phyloP scores from a whole-genome alignment of 1,139 yeast genomes.

The Candida tetrigidarum region DNA sequence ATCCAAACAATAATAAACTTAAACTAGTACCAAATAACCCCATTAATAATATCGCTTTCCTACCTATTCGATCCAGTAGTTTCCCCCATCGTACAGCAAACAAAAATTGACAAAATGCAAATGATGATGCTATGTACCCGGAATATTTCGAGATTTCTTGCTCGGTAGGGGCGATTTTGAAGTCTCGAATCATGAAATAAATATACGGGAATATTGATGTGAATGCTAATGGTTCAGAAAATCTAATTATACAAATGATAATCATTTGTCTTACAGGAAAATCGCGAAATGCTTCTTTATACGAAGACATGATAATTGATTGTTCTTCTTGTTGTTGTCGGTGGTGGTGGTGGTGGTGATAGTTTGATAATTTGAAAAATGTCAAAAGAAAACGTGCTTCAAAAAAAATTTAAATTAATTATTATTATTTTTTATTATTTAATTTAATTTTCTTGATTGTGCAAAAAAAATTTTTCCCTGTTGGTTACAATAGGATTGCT shows the following conservation, averaged over 20 bases:
- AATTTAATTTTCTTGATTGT: too few relatives aligned
- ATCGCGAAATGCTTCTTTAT: constrained; percentile 32
- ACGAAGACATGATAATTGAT: constrained; percentile 3
- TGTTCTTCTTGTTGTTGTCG: too few relatives aligned
- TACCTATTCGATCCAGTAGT: constrained; percentile 57
- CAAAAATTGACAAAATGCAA: constrained; percentile 57
- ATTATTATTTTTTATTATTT: too few relatives aligned
- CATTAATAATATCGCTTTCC: constrained; percentile 56
- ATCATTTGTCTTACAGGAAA: constrained; percentile 57
- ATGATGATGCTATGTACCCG: constrained; percentile 60
- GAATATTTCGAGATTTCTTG: constrained; percentile 59
- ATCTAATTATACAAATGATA: constrained; percentile 49
- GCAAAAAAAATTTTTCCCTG: too few relatives aligned
- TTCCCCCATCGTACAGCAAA: constrained; percentile 65
- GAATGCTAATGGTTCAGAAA: constrained; percentile 67
- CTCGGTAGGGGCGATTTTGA: constrained; percentile 53
- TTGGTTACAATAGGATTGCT: too few relatives aligned
- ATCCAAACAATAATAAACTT: constrained; percentile 56
- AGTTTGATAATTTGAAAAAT: background rate
- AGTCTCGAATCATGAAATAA: constrained; percentile 64
- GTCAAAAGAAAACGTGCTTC: background rate
- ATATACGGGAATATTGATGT: constrained; percentile 68
- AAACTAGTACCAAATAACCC: constrained; percentile 56
- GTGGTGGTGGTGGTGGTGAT: background rate
- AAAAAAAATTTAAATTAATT: background rate